Conservation (phyloP, 73 alveolate species). For the Paramecium sonneborni region DNA sequence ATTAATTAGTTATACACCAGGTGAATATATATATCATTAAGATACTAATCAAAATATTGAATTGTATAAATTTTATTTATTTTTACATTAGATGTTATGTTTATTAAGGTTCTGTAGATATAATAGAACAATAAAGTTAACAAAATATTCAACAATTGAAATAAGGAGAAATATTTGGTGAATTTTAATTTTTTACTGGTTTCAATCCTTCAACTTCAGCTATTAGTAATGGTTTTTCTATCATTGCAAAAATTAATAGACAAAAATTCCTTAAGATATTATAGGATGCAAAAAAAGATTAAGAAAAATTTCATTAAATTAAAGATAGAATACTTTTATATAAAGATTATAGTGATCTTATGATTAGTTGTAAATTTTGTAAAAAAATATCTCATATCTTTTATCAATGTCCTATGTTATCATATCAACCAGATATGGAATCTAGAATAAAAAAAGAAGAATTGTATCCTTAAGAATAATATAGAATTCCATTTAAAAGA, state of each 20-base stretch:
- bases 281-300: not conserved
- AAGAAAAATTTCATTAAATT: not conserved
- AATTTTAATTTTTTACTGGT: not conserved
- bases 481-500: not conserved
- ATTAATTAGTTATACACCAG: not conserved
- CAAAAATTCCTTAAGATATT: not conserved
- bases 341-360: not conserved
- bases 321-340: not conserved
- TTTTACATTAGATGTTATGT: not conserved
- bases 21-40: not conserved
- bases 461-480: not conserved
- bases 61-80: not conserved
- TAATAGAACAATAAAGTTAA: not conserved
- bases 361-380: not conserved
- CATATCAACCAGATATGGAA: not conserved
- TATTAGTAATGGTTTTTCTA: not conserved
- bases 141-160: not conserved
- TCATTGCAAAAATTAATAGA: not conserved
- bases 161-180: slow-evolving; percentile 18
- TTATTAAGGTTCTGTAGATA: not conserved
- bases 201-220: not conserved
- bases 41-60: not conserved
- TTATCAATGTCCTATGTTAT: not conserved
- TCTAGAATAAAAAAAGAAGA: not conserved
- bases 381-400: not conserved